Base-by-base conservation (phyloP, 1,284 basidiomycete species). In the Apiotrichum gracile region DNA sequence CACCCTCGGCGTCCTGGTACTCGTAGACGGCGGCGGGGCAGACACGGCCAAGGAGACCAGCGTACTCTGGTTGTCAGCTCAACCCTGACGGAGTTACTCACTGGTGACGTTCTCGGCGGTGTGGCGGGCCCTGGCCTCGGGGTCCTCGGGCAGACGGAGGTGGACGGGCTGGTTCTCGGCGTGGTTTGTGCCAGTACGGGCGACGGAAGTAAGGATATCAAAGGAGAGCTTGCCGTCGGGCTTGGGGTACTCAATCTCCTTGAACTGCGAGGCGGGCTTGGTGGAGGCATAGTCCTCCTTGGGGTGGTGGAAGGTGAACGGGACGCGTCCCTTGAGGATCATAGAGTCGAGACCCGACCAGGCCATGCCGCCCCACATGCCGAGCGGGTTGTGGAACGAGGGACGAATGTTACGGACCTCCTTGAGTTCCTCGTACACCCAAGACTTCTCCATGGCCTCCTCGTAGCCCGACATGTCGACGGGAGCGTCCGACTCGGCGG, bases 11-110 rank as follows among this genome's bases (percentile, higher is more conserved):
- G 54, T 81, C 86, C 16, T 94, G 86, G 70, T 98, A 98, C 77
- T 98, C 94, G 75, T 98, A 98, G 27, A 98, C 96, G 4, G 85
- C 90, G 0, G 96, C 96, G 0, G 94, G 96, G 75, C 96, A 98
- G 17, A 87, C 93, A 9, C 86, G 81, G 2, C 87, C 88, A 24
- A 98, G 80, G 26, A 97, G 77, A 17, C 92, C 91, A 2, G 86
- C 94, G 69, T 85, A 98, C 62, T 89, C 83, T 46, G 33, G 19
- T 16, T 40, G 19, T 17, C 21, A 45, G 43, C 29, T 2, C 6
- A 5, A n/a, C n/a, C n/a, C n/a, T n/a, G n/a, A n/a, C n/a, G n/a
- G n/a, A n/a, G n/a, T n/a, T n/a, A 45, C 43, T 45, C 31, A 45
- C 43, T 47, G 19, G 78, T 78, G 0, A 88, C 83, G 71, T 97